These are phyloP conservation scores for Tricholoma terreum DNA, from an alignment of 768 basidiomycete genomes.

Conservation along the genomic window DNA sequence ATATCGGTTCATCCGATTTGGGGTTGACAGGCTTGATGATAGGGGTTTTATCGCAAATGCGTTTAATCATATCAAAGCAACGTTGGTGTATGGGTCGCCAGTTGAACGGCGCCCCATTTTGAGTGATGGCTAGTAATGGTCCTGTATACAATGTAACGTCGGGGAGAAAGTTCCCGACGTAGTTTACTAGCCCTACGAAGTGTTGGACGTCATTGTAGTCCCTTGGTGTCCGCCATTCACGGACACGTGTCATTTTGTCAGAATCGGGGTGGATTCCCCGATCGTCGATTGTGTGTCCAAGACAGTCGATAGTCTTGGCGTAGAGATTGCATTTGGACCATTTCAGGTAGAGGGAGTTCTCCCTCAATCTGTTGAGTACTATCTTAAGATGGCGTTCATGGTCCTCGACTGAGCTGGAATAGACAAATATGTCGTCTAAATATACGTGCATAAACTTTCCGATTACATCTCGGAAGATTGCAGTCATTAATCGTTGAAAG, in stretches of 20 bases:
- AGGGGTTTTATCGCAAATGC: constrained; percentile 16
- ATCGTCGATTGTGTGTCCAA: constrained; percentile 39
- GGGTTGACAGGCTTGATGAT: constrained; percentile 23
- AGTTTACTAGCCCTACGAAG: constrained; percentile 41
- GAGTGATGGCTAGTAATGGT: constrained; percentile 25
- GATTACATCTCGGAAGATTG: constrained; percentile 35
- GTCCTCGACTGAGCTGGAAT: constrained; percentile 32
- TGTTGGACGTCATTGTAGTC: constrained; percentile 33
- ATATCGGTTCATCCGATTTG: constrained; percentile 17
- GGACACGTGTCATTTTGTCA: constrained; percentile 32
- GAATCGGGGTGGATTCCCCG: constrained; percentile 33
- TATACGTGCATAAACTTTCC: constrained; percentile 40
- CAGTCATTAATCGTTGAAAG: constrained; percentile 42
- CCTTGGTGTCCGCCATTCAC: constrained; percentile 31
- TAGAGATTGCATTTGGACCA: constrained; percentile 32
- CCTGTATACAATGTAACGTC: constrained; percentile 30
- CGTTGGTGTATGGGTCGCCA: constrained; percentile 24
- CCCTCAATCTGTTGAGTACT: constrained; percentile 23
- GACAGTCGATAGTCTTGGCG: constrained; percentile 27
- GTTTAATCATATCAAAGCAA: constrained; percentile 22
- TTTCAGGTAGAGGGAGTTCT: constrained; percentile 30
- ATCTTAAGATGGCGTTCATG: constrained; percentile 39
- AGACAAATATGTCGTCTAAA: constrained; percentile 44
- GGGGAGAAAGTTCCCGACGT: constrained; percentile 34
- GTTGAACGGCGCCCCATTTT: constrained; percentile 24